phyloP scores from a whole-genome alignment of 2,329 filamentous ascomycete species.

The Boeremia exigua region DNA sequence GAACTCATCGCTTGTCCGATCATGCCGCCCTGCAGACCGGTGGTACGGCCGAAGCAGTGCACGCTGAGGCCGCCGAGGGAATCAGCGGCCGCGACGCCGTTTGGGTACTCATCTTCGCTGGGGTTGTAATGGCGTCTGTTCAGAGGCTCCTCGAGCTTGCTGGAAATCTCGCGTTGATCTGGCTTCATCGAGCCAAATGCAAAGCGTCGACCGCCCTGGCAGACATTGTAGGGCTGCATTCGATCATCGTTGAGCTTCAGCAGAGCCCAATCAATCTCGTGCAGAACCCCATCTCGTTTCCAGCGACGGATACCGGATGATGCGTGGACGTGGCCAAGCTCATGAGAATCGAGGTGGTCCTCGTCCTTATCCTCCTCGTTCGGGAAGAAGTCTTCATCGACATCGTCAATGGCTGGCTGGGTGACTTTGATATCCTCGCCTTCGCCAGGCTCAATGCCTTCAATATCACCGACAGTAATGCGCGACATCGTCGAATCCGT shows the following conservation, averaged over 20 bases:
- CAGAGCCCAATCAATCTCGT: slow-evolving; percentile 95
- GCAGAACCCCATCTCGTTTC: slow-evolving; percentile 71
- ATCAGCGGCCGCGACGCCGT: slow-evolving; percentile 63
- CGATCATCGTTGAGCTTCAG: slow-evolving; percentile 79
- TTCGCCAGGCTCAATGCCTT: slow-evolving; percentile 75
- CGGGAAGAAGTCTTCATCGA: slow-evolving; percentile 82
- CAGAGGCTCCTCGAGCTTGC: slow-evolving; percentile 45
- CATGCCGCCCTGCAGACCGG: slow-evolving; percentile 77
- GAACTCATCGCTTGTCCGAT: slow-evolving; percentile 80
- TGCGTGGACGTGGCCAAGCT: slow-evolving; percentile 83
- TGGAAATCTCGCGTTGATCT: slow-evolving; percentile 38
- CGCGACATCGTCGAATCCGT: slow-evolving; percentile 36
- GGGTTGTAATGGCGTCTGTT: slow-evolving; percentile 41
- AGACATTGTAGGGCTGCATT: slow-evolving; percentile 73
- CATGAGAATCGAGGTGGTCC: slow-evolving; percentile 80
- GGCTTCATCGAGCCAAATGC: slow-evolving; percentile 33
- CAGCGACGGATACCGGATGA: slow-evolving; percentile 87
- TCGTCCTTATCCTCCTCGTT: slow-evolving; percentile 74
- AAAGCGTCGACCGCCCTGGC: slow-evolving; percentile 61
- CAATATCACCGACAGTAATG: slow-evolving; percentile 68
- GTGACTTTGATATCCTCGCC: slow-evolving; percentile 83
- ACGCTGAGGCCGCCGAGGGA: slow-evolving; percentile 77
- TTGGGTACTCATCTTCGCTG: slow-evolving; percentile 57
- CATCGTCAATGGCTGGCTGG: slow-evolving; percentile 88
- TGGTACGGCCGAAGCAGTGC: slow-evolving; percentile 87